Evolutionary conservation across 169 alveolate species (phyloP).

Genomic region (Plasmodium knowlesi): DNA sequence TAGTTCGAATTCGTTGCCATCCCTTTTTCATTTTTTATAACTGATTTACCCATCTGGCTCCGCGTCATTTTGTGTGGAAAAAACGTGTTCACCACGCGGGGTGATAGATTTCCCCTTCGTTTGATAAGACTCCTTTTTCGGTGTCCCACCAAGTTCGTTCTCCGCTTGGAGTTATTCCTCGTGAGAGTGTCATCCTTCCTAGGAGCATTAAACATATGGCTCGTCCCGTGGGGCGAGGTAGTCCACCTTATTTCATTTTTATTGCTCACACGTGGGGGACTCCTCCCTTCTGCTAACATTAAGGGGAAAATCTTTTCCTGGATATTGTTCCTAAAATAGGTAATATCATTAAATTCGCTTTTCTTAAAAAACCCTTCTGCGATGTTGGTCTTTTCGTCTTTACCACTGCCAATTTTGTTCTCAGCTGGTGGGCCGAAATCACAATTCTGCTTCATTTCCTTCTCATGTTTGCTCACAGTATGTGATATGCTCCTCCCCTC

Average conservation of each 20-base stretch:
- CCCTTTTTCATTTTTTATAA: background rate
- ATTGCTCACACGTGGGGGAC: background rate
- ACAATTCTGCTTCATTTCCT: background rate
- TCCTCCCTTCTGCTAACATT: background rate
- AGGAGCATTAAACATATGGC: background rate
- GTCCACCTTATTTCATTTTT: background rate
- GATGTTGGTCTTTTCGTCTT: background rate
- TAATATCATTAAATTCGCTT: background rate
- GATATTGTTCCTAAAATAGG: background rate
- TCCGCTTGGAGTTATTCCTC: background rate
- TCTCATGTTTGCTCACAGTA: background rate
- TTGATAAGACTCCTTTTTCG: background rate
- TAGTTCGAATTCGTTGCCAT: slow-evolving; percentile 4
- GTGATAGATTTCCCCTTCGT: background rate
- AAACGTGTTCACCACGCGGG: background rate
- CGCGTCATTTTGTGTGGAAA: background rate
- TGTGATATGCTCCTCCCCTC: background rate
- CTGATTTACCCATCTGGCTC: background rate
- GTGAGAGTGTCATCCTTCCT: background rate
- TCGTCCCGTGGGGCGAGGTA: background rate
- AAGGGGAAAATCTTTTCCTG: background rate
- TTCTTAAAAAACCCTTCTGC: background rate
- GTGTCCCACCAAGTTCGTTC: background rate
- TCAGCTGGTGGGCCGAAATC: background rate
- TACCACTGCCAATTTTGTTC: background rate